A percentile compares a stretch with the other conserved stretches of the same genome.
Evolutionary conservation across 2,329 filamentous ascomycete genomes (phyloP).

Genomic region (Acephala macrosclerotiorum): DNA sequence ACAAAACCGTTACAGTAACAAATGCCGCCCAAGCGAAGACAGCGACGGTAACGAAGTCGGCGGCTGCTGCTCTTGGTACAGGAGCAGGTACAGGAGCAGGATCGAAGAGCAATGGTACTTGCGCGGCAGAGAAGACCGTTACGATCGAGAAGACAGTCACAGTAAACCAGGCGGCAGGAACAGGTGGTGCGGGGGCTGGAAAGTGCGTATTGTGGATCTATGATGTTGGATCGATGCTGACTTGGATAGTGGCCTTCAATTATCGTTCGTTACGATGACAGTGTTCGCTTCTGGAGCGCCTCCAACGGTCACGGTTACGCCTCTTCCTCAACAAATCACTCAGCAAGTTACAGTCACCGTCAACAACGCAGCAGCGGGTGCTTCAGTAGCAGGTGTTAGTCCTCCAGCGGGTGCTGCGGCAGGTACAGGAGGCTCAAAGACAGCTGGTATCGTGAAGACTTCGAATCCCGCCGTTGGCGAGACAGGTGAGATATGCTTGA

Average conservation of each 20-base stretch:
- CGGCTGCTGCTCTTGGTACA: slow-evolving; percentile 12
- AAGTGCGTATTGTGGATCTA: slow-evolving; percentile 9
- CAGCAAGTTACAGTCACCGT: slow-evolving; percentile 31
- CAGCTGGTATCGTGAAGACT: slow-evolving; percentile 17
- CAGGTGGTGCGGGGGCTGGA: slow-evolving; percentile 22
- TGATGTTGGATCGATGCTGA: slow-evolving; percentile 15
- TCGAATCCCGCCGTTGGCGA: slow-evolving; percentile 6
- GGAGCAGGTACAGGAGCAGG: slow-evolving; percentile 13
- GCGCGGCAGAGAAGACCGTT: slow-evolving; percentile 29
- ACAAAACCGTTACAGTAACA: background rate
- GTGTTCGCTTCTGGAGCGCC: slow-evolving; percentile 43
- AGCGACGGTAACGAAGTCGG: slow-evolving; percentile 48
- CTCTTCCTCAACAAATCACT: slow-evolving; percentile 38
- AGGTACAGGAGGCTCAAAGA: slow-evolving; percentile 15
- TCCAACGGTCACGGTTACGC: slow-evolving; percentile 49
- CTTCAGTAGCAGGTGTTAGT: slow-evolving; percentile 16
- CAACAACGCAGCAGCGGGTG: slow-evolving; percentile 14
- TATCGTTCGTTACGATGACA: slow-evolving; percentile 49
- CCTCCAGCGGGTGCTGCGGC: slow-evolving; percentile 16
- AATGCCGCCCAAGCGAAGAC: slow-evolving; percentile 15
- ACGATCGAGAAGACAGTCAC: slow-evolving; percentile 35
- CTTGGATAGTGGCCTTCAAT: slow-evolving; percentile 34
- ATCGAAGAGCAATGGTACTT: slow-evolving; percentile 28
- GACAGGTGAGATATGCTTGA: slow-evolving; percentile 11
- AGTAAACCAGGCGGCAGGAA: slow-evolving; percentile 32